phyloP scores from a whole-genome alignment of 805 yeast genomes.

The Saturnispora kantuleensis region DNA sequence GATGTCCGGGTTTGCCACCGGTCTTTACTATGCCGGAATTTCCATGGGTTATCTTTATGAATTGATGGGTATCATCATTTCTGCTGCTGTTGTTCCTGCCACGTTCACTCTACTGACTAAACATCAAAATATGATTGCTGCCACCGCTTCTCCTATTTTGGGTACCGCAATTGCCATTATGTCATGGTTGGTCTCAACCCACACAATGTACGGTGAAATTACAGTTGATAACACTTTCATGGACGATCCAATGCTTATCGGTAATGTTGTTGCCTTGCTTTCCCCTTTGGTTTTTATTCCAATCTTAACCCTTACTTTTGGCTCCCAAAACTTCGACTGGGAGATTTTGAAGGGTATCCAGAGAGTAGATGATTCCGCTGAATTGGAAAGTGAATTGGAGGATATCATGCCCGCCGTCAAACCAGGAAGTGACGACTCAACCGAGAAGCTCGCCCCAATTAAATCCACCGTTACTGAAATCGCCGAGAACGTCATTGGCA shows the following conservation, averaged over 20 bases:
- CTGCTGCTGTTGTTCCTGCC: constrained; percentile 78
- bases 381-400: constrained; percentile 30
- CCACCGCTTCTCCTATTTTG: constrained; percentile 63
- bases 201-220: constrained; percentile 32
- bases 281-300: constrained; percentile 65
- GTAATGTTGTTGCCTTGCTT: constrained; percentile 73
- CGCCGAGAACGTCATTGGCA: constrained; percentile 81
- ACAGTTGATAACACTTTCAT: constrained; percentile 54
- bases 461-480: constrained; percentile 62
- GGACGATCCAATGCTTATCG: constrained; percentile 78
- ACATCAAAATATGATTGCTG: constrained; percentile 61
- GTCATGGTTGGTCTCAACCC: constrained; percentile 52
- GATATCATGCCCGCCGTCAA: constrained; percentile 55
- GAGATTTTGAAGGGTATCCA: constrained; percentile 46
- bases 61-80: constrained; percentile 81
- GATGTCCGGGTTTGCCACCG: constrained; percentile 79
- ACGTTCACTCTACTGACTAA: constrained; percentile 54
- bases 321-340: constrained; percentile 71
- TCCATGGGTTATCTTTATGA: constrained; percentile 83
- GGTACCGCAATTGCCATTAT: constrained; percentile 68
- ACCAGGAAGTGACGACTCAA: constrained; percentile 57
- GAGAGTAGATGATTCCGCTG: constrained; percentile 65
- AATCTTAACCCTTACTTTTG: constrained; percentile 50
- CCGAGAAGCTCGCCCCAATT: constrained; percentile 19
- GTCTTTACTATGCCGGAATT: constrained; percentile 70